These are phyloP conservation scores for Phytophthora colocasiae DNA, from an alignment of 352 stramenopile genomes.

Conservation along the genomic window DNA sequence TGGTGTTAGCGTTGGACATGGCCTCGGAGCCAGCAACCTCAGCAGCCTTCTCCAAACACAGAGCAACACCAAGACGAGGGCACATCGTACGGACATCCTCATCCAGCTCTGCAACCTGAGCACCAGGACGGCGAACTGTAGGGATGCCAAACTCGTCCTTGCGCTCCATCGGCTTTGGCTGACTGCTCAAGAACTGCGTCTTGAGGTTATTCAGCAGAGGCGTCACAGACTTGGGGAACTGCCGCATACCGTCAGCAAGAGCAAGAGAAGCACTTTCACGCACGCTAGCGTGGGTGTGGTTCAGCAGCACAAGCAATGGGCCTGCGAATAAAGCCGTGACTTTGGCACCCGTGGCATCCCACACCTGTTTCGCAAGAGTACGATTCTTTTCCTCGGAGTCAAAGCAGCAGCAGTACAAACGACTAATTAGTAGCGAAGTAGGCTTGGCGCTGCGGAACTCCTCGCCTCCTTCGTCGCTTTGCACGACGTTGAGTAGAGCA, in stretches of 20 bases:
- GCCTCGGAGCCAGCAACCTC: slow-evolving; percentile 35
- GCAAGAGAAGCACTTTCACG: slow-evolving; percentile 80
- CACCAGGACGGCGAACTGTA: slow-evolving; percentile 63
- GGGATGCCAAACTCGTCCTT: slow-evolving; percentile 83
- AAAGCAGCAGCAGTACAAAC: slow-evolving; percentile 74
- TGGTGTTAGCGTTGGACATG: slow-evolving; percentile 68
- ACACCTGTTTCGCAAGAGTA: slow-evolving; percentile 67
- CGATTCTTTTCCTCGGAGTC: slow-evolving; percentile 69
- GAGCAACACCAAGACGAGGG: slow-evolving; percentile 75
- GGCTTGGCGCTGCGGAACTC: slow-evolving; percentile 44
- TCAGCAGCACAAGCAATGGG: slow-evolving; percentile 73
- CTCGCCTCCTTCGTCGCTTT: slow-evolving; percentile 61
- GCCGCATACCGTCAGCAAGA: slow-evolving; percentile 82
- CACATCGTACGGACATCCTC: slow-evolving; percentile 65
- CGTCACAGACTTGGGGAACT: slow-evolving; percentile 79
- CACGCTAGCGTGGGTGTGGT: slow-evolving; percentile 77
- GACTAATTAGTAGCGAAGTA: slow-evolving; percentile 61
- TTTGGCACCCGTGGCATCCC: slow-evolving; percentile 56
- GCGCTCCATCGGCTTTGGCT: slow-evolving; percentile 61
- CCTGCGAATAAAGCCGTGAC: slow-evolving; percentile 72
- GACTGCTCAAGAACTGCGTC: slow-evolving; percentile 62
- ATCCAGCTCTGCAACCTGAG: slow-evolving; percentile 48
- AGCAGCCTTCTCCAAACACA: slow-evolving; percentile 82
- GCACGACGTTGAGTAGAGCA: slow-evolving; percentile 64
- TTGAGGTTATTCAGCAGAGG: slow-evolving; percentile 75